phyloP scores from a whole-genome alignment of 495 filamentous ascomycete genomes.

The Penicillium roqueforti region DNA sequence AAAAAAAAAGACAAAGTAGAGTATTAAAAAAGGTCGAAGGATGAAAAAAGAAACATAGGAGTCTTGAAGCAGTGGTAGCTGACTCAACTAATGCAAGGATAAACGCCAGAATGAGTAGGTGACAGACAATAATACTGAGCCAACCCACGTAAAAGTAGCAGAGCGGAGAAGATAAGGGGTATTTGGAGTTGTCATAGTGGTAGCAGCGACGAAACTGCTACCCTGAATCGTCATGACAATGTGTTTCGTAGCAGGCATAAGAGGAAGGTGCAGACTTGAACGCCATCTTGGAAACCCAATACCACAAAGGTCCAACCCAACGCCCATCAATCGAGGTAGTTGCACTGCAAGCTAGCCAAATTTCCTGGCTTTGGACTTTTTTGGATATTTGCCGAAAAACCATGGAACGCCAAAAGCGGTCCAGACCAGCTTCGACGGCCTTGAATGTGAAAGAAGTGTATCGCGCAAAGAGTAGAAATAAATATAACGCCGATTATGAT shows the following conservation, averaged over 20 bases:
- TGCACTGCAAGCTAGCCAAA: constrained; percentile 14
- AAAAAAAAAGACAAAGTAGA: background rate
- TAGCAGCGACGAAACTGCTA: constrained; percentile 2
- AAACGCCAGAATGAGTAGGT: constrained; percentile 2
- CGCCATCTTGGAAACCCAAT: constrained; percentile 8
- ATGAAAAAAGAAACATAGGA: constrained; percentile 1
- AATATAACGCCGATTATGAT: constrained; percentile 29
- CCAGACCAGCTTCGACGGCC: constrained; percentile 33
- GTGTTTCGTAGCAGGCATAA: constrained; percentile 8
- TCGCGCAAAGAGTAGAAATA: constrained; percentile 7
- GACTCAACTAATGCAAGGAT: constrained; percentile 5
- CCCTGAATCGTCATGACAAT: constrained; percentile 6
- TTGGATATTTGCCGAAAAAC: constrained; percentile 10
- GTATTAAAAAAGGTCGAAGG: constrained; percentile 1
- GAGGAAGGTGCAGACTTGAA: constrained; percentile 1
- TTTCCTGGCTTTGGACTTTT: constrained; percentile 11
- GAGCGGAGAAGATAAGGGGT: constrained; percentile 2
- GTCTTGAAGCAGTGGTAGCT: constrained; percentile 1
- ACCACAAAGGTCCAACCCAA: constrained; percentile 3
- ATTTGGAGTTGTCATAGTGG: constrained; percentile 7
- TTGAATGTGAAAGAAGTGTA: constrained; percentile 18
- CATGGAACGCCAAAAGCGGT: constrained; percentile 20
- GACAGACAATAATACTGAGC: background rate
- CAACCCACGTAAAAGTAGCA: background rate
- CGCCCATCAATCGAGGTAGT: constrained; percentile 3